Evolutionary conservation across 2,329 filamentous ascomycete species (phyloP), one percentile per base, ranked within the genome.

Genomic region (Orbilia ellipsospora): DNA sequence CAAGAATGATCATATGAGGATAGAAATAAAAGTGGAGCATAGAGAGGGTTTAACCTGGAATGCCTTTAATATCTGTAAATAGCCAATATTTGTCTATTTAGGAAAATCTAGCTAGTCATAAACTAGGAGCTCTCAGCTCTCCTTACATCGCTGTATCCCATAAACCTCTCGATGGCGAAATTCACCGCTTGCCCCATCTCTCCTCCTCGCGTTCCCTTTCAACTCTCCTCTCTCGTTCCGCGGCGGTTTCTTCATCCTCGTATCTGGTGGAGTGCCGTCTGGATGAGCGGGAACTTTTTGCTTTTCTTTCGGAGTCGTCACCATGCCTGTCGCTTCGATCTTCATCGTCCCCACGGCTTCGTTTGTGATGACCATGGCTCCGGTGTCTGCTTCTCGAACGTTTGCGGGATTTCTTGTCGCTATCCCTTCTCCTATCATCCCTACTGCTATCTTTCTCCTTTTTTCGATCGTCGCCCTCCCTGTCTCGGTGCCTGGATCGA

Each of bases 201-300:
- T 79, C 78, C 51, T 78, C 79, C 66, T 80, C 79, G 31, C 79
- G 72, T 60, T 79, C 78, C 62, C 77, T 77, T 59, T 80, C 79
- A 20, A 79, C 79, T 76, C 78, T 77, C 50, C 79, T 62, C 56
- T 80, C 79, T 23, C 79, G 77, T 51, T 80, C 72, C 18, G 72
- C 64, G 20, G 72, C 64, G 23, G 56, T 77, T 55, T 77, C 78
- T 45, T 80, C 78, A 28, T 79, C 78, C 61, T 80, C 79, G 48
- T 80, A 80, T 70, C 78, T 79, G 64, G 79, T 79, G 23, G 77
- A 79, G 50, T 69, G 69, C 45, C 77, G 79, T 61, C 78, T 78
- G 26, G 74, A 73, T 10, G 78, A 78, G n/a, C 78, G 73, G 40
- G 78, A 78, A 55, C 74, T 78, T 45, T 66, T 74, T 45, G 76